These are phyloP conservation scores for Salvia hispanica DNA, from an alignment of 257 asterid genomes.

Conservation along the genomic window DNA sequence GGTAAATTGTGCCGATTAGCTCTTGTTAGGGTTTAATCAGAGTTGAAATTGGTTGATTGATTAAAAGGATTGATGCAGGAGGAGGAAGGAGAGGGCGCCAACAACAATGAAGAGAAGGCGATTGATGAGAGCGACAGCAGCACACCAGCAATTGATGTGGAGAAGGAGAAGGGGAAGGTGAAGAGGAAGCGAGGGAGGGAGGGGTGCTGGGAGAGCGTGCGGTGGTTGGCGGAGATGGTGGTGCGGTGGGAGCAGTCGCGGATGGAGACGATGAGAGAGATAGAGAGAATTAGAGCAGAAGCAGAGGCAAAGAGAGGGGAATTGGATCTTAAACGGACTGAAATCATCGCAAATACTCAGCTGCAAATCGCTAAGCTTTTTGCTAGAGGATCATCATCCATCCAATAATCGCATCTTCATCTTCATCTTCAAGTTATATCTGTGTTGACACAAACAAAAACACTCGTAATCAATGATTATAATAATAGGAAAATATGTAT, in stretches of 20 bases:
- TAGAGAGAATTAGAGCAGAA: constrained; percentile 76
- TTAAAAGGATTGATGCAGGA: constrained; percentile 23
- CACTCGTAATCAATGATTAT: no score
- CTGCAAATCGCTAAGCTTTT: constrained; percentile 73
- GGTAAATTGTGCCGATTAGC: constrained; percentile 36
- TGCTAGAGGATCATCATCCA: constrained; percentile 43
- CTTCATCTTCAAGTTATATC: no score
- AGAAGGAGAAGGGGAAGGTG: constrained; percentile 29
- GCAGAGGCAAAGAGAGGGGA: constrained; percentile 76
- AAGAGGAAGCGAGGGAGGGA: constrained; percentile 40
- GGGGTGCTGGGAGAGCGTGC: constrained; percentile 55
- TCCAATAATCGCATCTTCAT: constrained; percentile 35
- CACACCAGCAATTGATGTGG: constrained; percentile 50
- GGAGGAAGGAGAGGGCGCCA: constrained; percentile 48
- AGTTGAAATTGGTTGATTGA: no score
- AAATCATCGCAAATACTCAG: constrained; percentile 76
- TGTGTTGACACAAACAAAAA: no score
- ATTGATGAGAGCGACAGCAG: constrained; percentile 54
- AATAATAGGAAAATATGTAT: no score
- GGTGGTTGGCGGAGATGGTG: constrained; percentile 71
- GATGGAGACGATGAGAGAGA: constrained; percentile 71
- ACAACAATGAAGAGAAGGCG: constrained; percentile 38
- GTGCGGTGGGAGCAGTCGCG: constrained; percentile 73
- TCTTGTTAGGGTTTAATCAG: no score
- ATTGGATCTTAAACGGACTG: constrained; percentile 71